Conservation (phyloP, 257 asterid species). For the Capsicum baccatum region DNA sequence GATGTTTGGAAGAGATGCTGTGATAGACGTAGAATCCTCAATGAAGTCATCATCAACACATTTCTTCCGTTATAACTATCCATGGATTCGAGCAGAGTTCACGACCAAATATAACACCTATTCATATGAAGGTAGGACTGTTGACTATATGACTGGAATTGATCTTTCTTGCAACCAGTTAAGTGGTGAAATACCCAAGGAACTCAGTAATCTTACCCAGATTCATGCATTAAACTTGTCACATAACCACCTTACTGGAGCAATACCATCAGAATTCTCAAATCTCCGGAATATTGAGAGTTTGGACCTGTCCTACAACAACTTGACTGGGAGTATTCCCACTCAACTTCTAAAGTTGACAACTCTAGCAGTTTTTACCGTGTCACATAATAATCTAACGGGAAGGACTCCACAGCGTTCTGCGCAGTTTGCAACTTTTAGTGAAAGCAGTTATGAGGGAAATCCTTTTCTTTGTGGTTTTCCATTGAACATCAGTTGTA, state of each 20-base stretch:
- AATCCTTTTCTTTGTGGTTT: conserved; percentile 20
- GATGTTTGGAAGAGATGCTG: background rate
- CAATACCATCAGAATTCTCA: background rate
- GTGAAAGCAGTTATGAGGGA: conserved; percentile 20
- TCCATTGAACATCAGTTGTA: background rate
- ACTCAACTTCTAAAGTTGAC: background rate
- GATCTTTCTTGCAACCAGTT: no score
- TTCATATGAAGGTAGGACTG: conserved; percentile 13
- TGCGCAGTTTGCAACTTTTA: background rate
- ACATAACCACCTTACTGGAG: no score
- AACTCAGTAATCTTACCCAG: no score
- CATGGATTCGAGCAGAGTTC: conserved; percentile 10
- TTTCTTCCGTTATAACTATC: background rate
- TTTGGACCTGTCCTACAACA: conserved; percentile 23
- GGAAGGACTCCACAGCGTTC: background rate
- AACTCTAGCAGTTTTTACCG: background rate
- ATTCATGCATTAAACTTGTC: no score
- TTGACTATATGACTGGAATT: no score
- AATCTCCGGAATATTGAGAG: background rate
- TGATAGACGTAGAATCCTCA: background rate
- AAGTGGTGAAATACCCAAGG: no score
- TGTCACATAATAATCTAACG: background rate
- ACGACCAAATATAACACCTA: conserved; percentile 7
- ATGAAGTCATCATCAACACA: fast-evolving
- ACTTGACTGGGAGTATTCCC: background rate